phyloP scores from a whole-genome alignment of 202 grass and related monocot species.

The Saccharum hybrid region DNA sequence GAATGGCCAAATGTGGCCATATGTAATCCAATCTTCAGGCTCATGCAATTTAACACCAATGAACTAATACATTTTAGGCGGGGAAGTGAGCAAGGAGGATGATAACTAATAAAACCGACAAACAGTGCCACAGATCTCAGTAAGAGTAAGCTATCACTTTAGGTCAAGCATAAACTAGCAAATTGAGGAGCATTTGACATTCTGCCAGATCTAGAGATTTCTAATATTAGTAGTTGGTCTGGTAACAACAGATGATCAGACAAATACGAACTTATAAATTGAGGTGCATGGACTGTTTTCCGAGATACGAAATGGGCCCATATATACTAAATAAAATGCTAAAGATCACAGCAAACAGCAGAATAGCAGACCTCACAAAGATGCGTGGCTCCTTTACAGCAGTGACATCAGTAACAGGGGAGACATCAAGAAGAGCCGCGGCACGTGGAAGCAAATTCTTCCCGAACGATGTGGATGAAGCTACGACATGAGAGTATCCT shows the following conservation, averaged over 20 bases:
- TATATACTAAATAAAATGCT: conserved; percentile 13
- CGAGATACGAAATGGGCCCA: background rate
- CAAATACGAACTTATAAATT: background rate
- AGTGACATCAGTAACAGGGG: conserved; percentile 88
- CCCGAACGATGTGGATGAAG: conserved; percentile 84
- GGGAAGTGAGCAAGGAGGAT: background rate
- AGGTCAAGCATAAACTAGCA: background rate
- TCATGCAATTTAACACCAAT: background rate
- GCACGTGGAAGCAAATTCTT: conserved; percentile 93
- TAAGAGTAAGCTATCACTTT: background rate
- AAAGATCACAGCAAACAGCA: background rate
- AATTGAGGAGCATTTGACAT: background rate
- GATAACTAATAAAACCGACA: background rate
- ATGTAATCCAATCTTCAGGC: background rate
- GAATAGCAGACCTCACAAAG: conserved; percentile 74
- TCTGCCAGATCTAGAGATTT: background rate
- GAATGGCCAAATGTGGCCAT: background rate
- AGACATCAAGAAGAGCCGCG: conserved; percentile 89
- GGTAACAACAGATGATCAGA: background rate
- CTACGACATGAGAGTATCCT: conserved; percentile 78
- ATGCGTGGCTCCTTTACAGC: conserved; percentile 64
- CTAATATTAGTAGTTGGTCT: background rate
- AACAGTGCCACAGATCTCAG: background rate
- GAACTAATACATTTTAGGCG: background rate
- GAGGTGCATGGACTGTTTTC: background rate